A percentile compares a stretch with the other conserved stretches of the same genome.
Conservation (phyloP, 1,284 basidiomycete genomes). For the Entoloma clypeatum region DNA sequence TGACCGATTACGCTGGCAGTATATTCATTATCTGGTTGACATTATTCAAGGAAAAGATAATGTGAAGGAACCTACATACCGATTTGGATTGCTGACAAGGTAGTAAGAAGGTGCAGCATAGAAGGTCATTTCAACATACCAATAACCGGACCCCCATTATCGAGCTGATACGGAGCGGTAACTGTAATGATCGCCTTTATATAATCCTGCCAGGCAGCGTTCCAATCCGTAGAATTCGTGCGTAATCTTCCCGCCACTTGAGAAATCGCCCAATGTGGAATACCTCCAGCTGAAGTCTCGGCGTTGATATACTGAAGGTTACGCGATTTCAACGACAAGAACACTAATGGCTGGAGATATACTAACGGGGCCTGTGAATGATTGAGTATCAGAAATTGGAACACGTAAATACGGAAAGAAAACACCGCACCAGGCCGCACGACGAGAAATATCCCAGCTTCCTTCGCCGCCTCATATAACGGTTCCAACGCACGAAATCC, state of each 20-base stretch:
- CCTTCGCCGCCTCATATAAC: constrained; percentile 27
- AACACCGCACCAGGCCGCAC: constrained; percentile 26
- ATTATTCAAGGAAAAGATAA: neutral
- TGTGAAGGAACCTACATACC: neutral
- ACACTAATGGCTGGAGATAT: constrained; percentile 47
- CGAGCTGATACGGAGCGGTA: constrained; percentile 27
- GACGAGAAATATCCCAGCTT: constrained; percentile 24
- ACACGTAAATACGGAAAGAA: neutral
- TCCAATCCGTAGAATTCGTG: constrained; percentile 56
- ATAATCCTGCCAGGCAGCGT: constrained; percentile 57
- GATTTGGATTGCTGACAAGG: neutral
- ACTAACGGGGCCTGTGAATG: neutral
- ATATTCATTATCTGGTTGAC: constrained; percentile 21
- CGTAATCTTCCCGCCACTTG: constrained; percentile 59
- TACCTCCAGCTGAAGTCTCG: constrained; percentile 65
- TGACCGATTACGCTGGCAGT: constrained; percentile 15
- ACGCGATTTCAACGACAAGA: neutral
- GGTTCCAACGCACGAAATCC: constrained; percentile 25
- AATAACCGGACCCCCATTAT: constrained; percentile 18
- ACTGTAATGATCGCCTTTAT: constrained; percentile 46
- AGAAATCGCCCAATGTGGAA: constrained; percentile 41
- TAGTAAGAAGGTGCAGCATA: constrained; percentile 13
- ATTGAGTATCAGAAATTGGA: neutral
- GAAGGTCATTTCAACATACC: constrained; percentile 17
- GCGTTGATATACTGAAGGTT: constrained; percentile 25